These are phyloP conservation scores for Irpex sp. DNA, from an alignment of 1,284 basidiomycete species.

Conservation along the genomic window DNA sequence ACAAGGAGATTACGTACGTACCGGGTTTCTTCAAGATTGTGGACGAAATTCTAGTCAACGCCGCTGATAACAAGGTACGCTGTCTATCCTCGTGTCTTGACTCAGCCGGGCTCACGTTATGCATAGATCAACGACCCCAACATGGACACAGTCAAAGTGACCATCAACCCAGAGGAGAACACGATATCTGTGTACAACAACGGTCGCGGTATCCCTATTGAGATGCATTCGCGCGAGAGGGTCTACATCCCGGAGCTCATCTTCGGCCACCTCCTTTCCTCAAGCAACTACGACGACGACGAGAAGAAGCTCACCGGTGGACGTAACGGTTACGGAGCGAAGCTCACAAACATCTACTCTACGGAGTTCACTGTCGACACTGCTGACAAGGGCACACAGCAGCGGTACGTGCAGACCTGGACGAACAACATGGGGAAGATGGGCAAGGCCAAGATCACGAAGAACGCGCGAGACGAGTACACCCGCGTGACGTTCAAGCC, in stretches of 20 bases:
- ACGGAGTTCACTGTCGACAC: slow-evolving; percentile 97
- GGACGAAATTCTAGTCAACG: slow-evolving; percentile 99
- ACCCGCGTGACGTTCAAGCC: slow-evolving; percentile 96
- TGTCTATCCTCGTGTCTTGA: not conserved
- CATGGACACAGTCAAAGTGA: slow-evolving; percentile 89
- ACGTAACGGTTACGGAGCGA: slow-evolving; percentile 97
- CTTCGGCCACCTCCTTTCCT: slow-evolving; percentile 93
- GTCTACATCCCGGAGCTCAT: slow-evolving; percentile 98
- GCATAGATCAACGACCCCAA: slow-evolving; percentile 78
- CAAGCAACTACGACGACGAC: slow-evolving; percentile 98
- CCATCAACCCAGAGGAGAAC: slow-evolving; percentile 79
- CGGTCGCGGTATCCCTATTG: slow-evolving; percentile 94
- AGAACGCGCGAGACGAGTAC: slow-evolving; percentile 86
- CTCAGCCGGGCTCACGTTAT: not conserved
- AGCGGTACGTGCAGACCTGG: slow-evolving; percentile 97
- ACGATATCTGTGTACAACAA: slow-evolving; percentile 95
- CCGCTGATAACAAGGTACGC: slow-evolving; percentile 95
- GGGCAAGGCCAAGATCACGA: slow-evolving; percentile 88
- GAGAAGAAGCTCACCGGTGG: slow-evolving; percentile 99
- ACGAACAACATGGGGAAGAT: slow-evolving; percentile 90
- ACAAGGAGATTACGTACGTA: slow-evolving; percentile 85
- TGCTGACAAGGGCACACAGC: slow-evolving; percentile 79
- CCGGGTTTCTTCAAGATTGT: slow-evolving; percentile 99
- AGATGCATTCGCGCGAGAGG: slow-evolving; percentile 90
- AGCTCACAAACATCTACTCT: slow-evolving; percentile 98